Conservation (phyloP, 78 protist genomes). For the Protostelium mycophagum region DNA sequence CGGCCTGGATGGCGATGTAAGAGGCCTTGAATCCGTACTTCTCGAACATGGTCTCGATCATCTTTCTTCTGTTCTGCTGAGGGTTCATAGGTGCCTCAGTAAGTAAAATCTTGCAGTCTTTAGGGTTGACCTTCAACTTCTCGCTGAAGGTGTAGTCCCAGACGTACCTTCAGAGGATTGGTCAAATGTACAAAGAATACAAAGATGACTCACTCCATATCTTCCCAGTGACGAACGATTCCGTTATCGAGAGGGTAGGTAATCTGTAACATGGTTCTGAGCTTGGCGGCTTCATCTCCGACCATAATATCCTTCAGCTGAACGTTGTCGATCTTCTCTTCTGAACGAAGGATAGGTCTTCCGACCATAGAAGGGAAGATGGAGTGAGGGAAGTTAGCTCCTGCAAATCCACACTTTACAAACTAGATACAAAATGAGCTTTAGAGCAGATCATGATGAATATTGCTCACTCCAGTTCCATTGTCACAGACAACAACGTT, state of each 20-base stretch:
- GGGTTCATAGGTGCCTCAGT: conserved; percentile 98
- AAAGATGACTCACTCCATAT: no score
- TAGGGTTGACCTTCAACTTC: conserved; percentile 74
- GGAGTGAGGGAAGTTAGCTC: conserved; percentile 93
- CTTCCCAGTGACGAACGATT: conserved; percentile 94
- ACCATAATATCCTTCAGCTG: conserved; percentile 94
- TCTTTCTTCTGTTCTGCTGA: conserved; percentile 50
- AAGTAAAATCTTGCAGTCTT: conserved; percentile 87
- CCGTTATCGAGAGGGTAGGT: conserved; percentile 96
- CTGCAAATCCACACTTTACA: conserved; percentile 98
- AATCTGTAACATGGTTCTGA: conserved; percentile 84
- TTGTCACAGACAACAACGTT: conserved; percentile 92
- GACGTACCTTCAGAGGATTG: no score
- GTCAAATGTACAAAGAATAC: no score
- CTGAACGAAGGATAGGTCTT: conserved; percentile 92
- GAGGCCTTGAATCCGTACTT: conserved; percentile 85
- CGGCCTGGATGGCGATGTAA: conserved; percentile 93
- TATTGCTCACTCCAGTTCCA: conserved; percentile 88
- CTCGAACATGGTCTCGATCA: conserved; percentile 95
- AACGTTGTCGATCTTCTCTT: conserved; percentile 75
- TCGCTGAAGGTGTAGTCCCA: conserved; percentile 95
- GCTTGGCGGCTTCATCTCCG: conserved; percentile 92
- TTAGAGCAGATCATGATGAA: background rate
- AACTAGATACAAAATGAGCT: conserved; percentile 38
- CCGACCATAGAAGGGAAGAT: conserved; percentile 98